These are phyloP conservation scores for Maudiozyma turicensis DNA, from an alignment of 805 yeast species.

Conservation along the genomic window DNA sequence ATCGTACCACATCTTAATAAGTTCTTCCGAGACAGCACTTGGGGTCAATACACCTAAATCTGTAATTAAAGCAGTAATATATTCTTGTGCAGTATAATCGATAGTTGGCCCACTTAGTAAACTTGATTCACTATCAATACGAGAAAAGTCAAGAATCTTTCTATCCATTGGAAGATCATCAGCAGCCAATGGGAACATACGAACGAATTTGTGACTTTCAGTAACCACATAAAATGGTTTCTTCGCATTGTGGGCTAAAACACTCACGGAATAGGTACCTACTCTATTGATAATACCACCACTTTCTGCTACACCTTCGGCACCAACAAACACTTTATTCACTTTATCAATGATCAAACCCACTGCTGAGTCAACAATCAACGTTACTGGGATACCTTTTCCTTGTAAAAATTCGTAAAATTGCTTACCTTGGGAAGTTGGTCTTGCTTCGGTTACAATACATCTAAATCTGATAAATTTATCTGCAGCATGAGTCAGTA, in stretches of 20 bases:
- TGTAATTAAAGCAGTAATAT: constrained; percentile 88
- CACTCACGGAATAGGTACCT: constrained; percentile 92
- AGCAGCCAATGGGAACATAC: constrained; percentile 90
- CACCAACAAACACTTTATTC: constrained; percentile 92
- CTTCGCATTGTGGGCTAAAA: constrained; percentile 78
- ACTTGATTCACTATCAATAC: constrained; percentile 19
- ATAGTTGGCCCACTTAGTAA: constrained; percentile 46
- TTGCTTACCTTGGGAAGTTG: constrained; percentile 61
- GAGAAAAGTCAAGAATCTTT: constrained; percentile 38
- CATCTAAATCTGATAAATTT: constrained; percentile 78
- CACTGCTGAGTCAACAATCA: constrained; percentile 87
- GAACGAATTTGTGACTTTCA: constrained; percentile 91
- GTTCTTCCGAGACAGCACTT: constrained; percentile 95
- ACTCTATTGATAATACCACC: constrained; percentile 96
- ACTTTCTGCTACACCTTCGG: constrained; percentile 98
- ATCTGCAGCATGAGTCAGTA: constrained; percentile 68
- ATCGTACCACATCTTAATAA: constrained; percentile 97
- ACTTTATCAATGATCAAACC: constrained; percentile 87
- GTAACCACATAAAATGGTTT: constrained; percentile 92
- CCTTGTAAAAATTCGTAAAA: constrained; percentile 62
- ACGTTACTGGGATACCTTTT: constrained; percentile 74
- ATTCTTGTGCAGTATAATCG: constrained; percentile 94
- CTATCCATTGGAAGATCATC: constrained; percentile 70
- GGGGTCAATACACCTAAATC: constrained; percentile 96
- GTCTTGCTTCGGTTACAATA: constrained; percentile 87